Conservation (phyloP, 192 early-diverging fungal genomes). For the Rhizoclosmatium globosum region DNA sequence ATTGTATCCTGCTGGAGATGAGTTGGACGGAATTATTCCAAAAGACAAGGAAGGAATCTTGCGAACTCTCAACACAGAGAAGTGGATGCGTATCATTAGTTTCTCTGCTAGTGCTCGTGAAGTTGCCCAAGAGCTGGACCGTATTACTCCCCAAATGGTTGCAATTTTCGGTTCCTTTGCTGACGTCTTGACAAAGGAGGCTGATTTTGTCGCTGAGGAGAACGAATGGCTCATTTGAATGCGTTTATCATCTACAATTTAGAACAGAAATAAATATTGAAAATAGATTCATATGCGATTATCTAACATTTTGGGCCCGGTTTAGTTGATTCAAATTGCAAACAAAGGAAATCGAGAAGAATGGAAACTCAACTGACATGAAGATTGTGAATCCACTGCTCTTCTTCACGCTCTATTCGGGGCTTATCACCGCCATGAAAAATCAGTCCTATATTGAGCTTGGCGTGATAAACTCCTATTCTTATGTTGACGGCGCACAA, state of each 20-base stretch:
- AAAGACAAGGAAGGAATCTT: not conserved
- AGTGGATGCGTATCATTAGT: slow-evolving; percentile 22
- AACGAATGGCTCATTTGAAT: not conserved
- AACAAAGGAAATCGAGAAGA: too few species aligned
- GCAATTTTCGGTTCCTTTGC: slow-evolving; percentile 14
- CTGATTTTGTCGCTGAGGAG: not conserved
- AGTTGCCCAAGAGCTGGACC: slow-evolving; percentile 1
- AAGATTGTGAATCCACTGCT: too few species aligned
- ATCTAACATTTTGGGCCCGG: too few species aligned
- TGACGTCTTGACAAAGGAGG: not conserved
- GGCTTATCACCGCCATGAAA: not conserved
- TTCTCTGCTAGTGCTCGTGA: slow-evolving; percentile 7
- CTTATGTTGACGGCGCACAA: not conserved
- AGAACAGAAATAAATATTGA: too few species aligned
- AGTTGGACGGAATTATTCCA: slow-evolving; percentile 27
- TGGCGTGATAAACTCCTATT: not conserved
- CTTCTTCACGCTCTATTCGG: too few species aligned
- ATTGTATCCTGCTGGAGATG: not conserved
- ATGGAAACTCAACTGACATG: too few species aligned
- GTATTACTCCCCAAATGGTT: not conserved
- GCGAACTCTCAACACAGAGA: slow-evolving; percentile 16
- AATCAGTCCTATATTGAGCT: not conserved
- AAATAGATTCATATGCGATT: too few species aligned
- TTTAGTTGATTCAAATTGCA: too few species aligned
- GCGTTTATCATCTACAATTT: too few species aligned